Percentiles rank a stretch among this genome's conserved stretches.
phyloP scores from a whole-genome alignment of 352 stramenopile genomes.

The Aphanomyces invadans region DNA sequence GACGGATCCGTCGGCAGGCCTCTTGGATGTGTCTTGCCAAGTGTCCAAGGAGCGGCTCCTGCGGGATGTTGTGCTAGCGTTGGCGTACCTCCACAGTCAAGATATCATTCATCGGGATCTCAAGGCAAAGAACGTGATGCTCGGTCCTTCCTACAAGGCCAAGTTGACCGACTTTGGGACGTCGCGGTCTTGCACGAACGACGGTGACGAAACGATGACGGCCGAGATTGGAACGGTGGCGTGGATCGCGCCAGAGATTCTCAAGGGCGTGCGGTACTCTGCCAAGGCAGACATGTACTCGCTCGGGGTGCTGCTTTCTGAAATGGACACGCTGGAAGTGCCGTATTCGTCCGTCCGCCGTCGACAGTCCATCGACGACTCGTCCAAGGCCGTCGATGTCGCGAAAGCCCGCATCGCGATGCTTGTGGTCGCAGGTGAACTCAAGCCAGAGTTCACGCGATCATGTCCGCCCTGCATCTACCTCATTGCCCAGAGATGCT shows the following conservation, averaged over 20 bases:
- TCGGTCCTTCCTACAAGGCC: slow-evolving; percentile 28
- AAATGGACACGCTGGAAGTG: slow-evolving; percentile 28
- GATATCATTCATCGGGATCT: slow-evolving; percentile 21
- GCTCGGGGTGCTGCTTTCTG: slow-evolving; percentile 30
- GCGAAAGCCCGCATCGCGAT: slow-evolving; percentile 17
- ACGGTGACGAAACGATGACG: slow-evolving; percentile 31
- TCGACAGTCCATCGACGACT: not conserved
- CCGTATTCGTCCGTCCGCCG: slow-evolving; percentile 9
- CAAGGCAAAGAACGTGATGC: slow-evolving; percentile 27
- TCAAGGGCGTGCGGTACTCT: slow-evolving; percentile 31
- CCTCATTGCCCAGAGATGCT: slow-evolving; percentile 26
- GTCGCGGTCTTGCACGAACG: slow-evolving; percentile 16
- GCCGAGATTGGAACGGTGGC: slow-evolving; percentile 29
- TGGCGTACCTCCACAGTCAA: slow-evolving; percentile 1
- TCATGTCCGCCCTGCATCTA: slow-evolving; percentile 30
- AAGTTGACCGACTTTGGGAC: slow-evolving; percentile 35
- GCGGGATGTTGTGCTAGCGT: slow-evolving; percentile 3
- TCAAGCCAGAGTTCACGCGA: slow-evolving; percentile 24
- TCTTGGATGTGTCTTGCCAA: not conserved
- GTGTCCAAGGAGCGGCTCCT: slow-evolving; percentile 9
- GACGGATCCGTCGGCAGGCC: not conserved
- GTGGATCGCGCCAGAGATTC: slow-evolving; percentile 33
- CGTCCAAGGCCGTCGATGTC: not conserved
- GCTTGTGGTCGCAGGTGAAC: slow-evolving; percentile 25
- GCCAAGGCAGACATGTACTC: slow-evolving; percentile 36